These are phyloP conservation scores for Fraxinus dipetala DNA, from an alignment of 305 asterid species.

Conservation along the genomic window DNA sequence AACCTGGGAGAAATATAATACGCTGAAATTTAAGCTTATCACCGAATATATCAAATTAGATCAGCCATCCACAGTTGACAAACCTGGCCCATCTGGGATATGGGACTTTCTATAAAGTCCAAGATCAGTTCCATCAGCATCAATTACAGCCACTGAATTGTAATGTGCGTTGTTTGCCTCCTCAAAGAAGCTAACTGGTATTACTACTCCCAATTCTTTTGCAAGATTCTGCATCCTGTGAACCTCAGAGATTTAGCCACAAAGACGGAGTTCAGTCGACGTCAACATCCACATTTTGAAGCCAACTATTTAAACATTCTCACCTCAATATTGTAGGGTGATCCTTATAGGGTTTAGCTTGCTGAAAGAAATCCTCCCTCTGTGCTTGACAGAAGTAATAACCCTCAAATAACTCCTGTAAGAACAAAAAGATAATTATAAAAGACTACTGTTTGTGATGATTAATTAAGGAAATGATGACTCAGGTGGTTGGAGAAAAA, in stretches of 20 bases:
- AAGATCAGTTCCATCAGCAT: constrained; percentile 92
- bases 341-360: constrained; percentile 78
- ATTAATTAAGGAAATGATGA: background rate
- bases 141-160: constrained; percentile 82
- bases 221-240: constrained; percentile 91
- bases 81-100: constrained; percentile 98
- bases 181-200: constrained; percentile 95
- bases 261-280: background rate
- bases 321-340: constrained; percentile 86
- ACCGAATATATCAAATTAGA: constrained; percentile 11
- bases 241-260: constrained; percentile 17
- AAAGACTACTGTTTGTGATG: background rate
- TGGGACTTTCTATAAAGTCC: constrained; percentile 96
- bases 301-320: constrained; percentile 14
- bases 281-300: constrained; percentile 9
- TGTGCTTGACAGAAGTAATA: constrained; percentile 99
- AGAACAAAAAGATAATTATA: constrained; percentile 5
- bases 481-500: background rate
- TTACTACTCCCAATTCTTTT: constrained; percentile 81
- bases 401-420: constrained; percentile 93
- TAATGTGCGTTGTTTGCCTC: constrained; percentile 96
- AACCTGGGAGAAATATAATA: constrained; percentile 52
- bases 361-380: constrained; percentile 71
- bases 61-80: constrained; percentile 18
- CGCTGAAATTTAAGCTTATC: constrained; percentile 3